Percentiles rank a stretch among this genome's conserved stretches.
Conservation (phyloP, 2,329 filamentous ascomycete genomes). For the Colletotrichum sp. region DNA sequence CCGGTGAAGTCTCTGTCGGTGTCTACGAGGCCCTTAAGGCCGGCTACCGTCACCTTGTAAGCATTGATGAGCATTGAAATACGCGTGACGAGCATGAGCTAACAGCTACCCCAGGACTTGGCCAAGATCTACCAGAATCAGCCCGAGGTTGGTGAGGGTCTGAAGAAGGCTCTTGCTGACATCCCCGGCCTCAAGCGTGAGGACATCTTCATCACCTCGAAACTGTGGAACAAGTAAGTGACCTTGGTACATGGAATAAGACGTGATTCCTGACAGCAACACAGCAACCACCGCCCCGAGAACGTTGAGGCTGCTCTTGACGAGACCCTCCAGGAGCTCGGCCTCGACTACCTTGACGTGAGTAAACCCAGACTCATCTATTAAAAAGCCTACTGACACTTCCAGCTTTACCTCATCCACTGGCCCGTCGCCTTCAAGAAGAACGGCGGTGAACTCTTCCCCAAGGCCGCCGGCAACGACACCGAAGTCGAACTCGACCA, state of each 20-base stretch:
- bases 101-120: slow-evolving; percentile 31
- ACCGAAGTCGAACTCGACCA: slow-evolving; percentile 46
- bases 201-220: slow-evolving; percentile 70
- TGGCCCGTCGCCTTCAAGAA: slow-evolving; percentile 58
- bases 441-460: slow-evolving; percentile 46
- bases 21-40: slow-evolving; percentile 67
- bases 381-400: background rate
- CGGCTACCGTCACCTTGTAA: slow-evolving; percentile 66
- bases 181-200: slow-evolving; percentile 57
- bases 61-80: background rate
- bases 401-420: slow-evolving; percentile 64
- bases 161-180: slow-evolving; percentile 49
- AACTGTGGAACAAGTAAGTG: slow-evolving; percentile 61
- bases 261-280: background rate
- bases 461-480: slow-evolving; percentile 39
- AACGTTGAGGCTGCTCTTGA: slow-evolving; percentile 60
- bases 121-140: slow-evolving; percentile 68
- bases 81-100: background rate
- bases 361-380: slow-evolving; percentile 15
- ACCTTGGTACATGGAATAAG: accelerated
- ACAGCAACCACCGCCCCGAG: slow-evolving; percentile 62
- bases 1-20: slow-evolving; percentile 66
- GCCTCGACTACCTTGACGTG: slow-evolving; percentile 61
- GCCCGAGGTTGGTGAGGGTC: slow-evolving; percentile 59
- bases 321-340: slow-evolving; percentile 59